Base-by-base conservation (phyloP, 2,329 filamentous ascomycete species). In the Pseudocercospora ulei region DNA sequence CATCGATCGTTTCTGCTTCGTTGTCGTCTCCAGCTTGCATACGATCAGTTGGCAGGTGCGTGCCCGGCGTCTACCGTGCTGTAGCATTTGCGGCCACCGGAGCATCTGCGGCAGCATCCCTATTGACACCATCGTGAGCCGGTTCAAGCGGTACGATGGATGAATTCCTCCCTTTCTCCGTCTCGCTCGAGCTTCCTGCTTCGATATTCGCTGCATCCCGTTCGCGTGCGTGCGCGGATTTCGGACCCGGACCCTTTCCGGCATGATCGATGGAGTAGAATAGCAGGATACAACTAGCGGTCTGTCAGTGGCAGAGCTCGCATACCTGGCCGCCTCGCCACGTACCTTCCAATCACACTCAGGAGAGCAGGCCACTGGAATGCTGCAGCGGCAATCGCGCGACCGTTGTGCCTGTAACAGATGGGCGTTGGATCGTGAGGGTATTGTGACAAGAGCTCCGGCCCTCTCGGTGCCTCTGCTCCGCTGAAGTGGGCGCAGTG, bases 361-460 rank as follows among this genome's bases (percentile, higher is more conserved):
- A 71, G 41, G 50, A 66, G 64, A 0, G 71, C 72, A 0, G 66
- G 58, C 72, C 72, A 76, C 9, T 69, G 49, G 13, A 75, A 66
- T 0, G 73, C 68, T 3, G 68, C 64, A 24, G 67, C 66, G 1
- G 69, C 68, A 38, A 75, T 53, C 5, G 66, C 68, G 6, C 69
- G 58, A 1, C 63, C 63, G 40, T 73, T 74, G 11, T 68, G 54
- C 12, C 64, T 56, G 48, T 75, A 75, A 22, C 53, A 53, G 25
- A 67, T 39, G 5, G 63, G 62, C 29, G 61, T 58, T 54, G 59
- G 39, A 48, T 56, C 47, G 52, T 66, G 45, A 49, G 36, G 24
- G 51, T 62, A 48, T 44, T 55, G 35, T 41, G 52, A 46, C 18
- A 61, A 49, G 20, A 55, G 43, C 17, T 40, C 40, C 2, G 61